Evolutionary conservation across 1,139 yeast species (phyloP).

Genomic region (Blastobotrys malaysiensis): DNA sequence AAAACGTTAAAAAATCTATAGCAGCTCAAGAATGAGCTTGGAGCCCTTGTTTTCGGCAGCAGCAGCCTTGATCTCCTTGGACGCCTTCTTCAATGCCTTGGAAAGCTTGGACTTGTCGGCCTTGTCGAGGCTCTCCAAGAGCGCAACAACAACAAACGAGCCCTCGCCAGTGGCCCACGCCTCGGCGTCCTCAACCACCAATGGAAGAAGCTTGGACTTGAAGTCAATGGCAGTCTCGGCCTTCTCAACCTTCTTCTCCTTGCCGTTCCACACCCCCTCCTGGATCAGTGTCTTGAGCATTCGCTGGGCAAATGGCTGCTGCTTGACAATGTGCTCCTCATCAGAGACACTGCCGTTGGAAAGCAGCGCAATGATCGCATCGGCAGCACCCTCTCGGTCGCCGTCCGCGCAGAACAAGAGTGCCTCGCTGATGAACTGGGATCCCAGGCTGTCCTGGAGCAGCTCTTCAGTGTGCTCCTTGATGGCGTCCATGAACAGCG

Average conservation of each 20-base stretch:
- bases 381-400: constrained; percentile 47
- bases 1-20: constrained; percentile 1
- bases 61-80: constrained; percentile 21
- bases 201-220: constrained; percentile 45
- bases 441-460: constrained; percentile 66
- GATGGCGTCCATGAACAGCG: constrained; percentile 55
- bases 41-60: constrained; percentile 71
- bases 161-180: constrained; percentile 74
- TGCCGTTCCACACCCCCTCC: constrained; percentile 64
- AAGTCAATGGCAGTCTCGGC: constrained; percentile 60
- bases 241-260: constrained; percentile 46
- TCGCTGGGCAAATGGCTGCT: constrained; percentile 69
- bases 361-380: constrained; percentile 47
- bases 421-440: constrained; percentile 77
- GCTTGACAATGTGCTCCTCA: constrained; percentile 56
- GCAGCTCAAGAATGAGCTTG: constrained; percentile 45
- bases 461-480: constrained; percentile 45
- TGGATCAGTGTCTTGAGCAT: constrained; percentile 73
- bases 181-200: constrained; percentile 44
- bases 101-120: constrained; percentile 41
- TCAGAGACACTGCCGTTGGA: constrained; percentile 39
- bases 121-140: constrained; percentile 34
- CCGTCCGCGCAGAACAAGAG: constrained; percentile 53
- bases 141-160: constrained; percentile 68
- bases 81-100: constrained; percentile 39